Evolutionary conservation across 805 yeast genomes (phyloP).

Genomic region (Myxozyma melibiosi): DNA sequence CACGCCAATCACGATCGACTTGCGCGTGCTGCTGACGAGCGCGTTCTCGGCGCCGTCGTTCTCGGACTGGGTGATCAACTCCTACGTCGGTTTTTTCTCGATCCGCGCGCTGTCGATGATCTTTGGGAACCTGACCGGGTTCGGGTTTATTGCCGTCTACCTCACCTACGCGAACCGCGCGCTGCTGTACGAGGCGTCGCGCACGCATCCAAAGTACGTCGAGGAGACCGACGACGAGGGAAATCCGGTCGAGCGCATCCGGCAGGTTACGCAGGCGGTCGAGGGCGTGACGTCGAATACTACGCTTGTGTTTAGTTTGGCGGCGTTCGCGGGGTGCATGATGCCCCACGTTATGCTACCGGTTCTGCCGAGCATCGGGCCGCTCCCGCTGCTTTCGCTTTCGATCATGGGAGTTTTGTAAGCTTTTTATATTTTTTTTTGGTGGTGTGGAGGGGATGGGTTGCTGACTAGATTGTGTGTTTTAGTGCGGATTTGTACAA

Average conservation of each 20-base stretch:
- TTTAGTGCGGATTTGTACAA: background rate
- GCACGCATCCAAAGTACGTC: background rate
- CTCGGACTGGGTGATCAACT: constrained; percentile 14
- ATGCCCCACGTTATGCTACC: constrained; percentile 24
- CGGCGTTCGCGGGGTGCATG: constrained; percentile 21
- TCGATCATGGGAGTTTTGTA: constrained; percentile 21
- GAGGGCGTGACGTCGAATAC: constrained; percentile 20
- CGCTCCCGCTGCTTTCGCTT: constrained; percentile 23
- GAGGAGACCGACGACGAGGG: constrained; percentile 12
- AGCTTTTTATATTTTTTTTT: background rate
- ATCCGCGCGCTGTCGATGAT: constrained; percentile 17
- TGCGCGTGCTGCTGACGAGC: constrained; percentile 8
- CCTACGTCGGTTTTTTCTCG: constrained; percentile 18
- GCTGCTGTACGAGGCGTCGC: constrained; percentile 15
- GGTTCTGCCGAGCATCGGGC: constrained; percentile 12
- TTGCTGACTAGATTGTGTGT: no score
- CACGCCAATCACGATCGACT: background rate
- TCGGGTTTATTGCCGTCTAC: constrained; percentile 10
- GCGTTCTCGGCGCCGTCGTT: constrained; percentile 18
- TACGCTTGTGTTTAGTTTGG: constrained; percentile 18
- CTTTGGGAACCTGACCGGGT: constrained; percentile 15
- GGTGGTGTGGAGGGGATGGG: no score
- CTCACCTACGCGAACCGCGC: constrained; percentile 15
- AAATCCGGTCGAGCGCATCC: background rate
- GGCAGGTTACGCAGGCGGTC: constrained; percentile 1